phyloP scores from a whole-genome alignment of 805 yeast species.

The Huiozyma naganishii region DNA sequence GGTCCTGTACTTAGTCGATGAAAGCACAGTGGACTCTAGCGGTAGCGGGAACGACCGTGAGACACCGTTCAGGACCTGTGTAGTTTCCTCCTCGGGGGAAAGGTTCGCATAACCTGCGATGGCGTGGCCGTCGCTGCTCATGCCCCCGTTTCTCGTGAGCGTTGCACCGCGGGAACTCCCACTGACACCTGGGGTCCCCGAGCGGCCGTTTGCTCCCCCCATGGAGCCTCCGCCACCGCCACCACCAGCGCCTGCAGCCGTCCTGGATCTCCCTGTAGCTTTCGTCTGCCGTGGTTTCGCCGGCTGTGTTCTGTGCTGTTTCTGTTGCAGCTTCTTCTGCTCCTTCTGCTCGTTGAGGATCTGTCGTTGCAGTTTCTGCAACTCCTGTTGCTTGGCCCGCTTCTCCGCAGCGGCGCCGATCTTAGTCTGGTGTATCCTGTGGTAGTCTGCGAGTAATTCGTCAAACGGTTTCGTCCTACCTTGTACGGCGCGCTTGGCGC shows the following conservation, averaged over 20 bases:
- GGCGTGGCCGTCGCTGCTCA: slow-evolving; percentile 1
- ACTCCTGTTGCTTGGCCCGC: slow-evolving; percentile 56
- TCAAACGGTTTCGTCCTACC: slow-evolving; percentile 94
- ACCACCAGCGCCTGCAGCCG: background rate
- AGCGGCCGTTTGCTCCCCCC: background rate
- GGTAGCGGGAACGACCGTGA: slow-evolving; percentile 74
- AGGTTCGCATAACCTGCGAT: slow-evolving; percentile 31
- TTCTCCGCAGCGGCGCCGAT: slow-evolving; percentile 73
- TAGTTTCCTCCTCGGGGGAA: slow-evolving; percentile 89
- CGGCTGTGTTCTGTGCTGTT: slow-evolving; percentile 12
- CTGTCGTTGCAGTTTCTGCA: slow-evolving; percentile 22
- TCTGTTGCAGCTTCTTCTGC: slow-evolving; percentile 26
- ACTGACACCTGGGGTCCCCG: background rate
- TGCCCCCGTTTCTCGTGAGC: slow-evolving; percentile 18
- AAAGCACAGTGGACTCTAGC: slow-evolving; percentile 58
- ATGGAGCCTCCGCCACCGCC: background rate
- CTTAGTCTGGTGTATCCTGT: slow-evolving; percentile 85
- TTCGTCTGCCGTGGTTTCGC: background rate
- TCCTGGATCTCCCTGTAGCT: background rate
- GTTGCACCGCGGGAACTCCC: slow-evolving; percentile 15
- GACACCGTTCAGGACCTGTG: slow-evolving; percentile 82
- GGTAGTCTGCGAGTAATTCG: slow-evolving; percentile 75
- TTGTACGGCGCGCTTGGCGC: slow-evolving; percentile 88
- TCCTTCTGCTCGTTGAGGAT: slow-evolving; percentile 21
- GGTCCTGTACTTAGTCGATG: slow-evolving; percentile 62